Evolutionary conservation across 805 yeast genomes (phyloP), one percentile per base, ranked within the genome.

Genomic region (Metschnikowia corniflorae): DNA sequence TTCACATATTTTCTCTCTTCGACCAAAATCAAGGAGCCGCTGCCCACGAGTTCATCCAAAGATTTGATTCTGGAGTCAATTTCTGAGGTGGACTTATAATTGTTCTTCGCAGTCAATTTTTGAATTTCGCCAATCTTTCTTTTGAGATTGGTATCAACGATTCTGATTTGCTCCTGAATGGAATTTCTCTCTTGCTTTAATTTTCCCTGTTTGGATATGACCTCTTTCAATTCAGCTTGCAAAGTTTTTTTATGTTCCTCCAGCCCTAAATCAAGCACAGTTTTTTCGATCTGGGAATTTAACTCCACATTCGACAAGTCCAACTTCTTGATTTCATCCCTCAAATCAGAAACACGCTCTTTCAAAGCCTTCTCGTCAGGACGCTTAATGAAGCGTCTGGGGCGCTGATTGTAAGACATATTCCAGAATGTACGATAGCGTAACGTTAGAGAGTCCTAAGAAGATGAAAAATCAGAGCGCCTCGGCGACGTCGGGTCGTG

Each of bases 1-100:
- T 85, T 85, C 49, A 93, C 78, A 47, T 73, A 65, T 57, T 80
- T 75, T 70, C 86, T 82, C 74, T 93, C 99, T 46, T 91, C 96
- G 36, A 88, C 97, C 55, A 93, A 78, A 52, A 86, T 77, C 58
- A 93, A 71, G 30, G 73, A 64, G 46, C 97, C 97, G 33, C 83
- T 65, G 38, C 84, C 86, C 44, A 93, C 81, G 49, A 74, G 70
- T 28, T 72, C 74, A 59, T 93, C 97, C 55, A 87, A 75, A 47
- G 69, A 70, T 41, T 59, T 57, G 54, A 85, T 71, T 61, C 81
- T 78, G 41, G 68, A 68, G 50, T 84, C 88, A 49, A 85, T 81
- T 45, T 85, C 94, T 24, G 67, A 80, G 43, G 73, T 75, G 31
- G 70, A 65, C 60, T 80, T 80, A 73, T 77, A 89, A 48, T 68